These are phyloP conservation scores for Didymella arachidicola DNA, from an alignment of 2,329 filamentous ascomycete species.

Conservation along the genomic window DNA sequence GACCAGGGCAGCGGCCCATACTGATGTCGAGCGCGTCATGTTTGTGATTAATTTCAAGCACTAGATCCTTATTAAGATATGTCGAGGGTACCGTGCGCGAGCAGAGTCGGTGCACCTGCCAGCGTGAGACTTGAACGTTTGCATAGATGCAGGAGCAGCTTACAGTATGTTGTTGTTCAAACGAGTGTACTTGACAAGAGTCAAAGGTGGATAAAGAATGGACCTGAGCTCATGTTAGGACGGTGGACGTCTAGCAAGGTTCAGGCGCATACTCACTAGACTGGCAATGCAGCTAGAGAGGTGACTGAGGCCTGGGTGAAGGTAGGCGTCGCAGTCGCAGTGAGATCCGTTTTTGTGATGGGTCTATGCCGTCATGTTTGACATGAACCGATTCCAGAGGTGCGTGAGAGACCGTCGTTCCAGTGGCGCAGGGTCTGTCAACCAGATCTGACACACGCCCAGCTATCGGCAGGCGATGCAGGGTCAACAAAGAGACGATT, in stretches of 20 bases:
- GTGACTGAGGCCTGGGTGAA: constrained; percentile 36
- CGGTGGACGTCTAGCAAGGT: not conserved
- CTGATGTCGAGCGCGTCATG: constrained; percentile 55
- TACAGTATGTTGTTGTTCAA: constrained; percentile 54
- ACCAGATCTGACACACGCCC: constrained; percentile 29
- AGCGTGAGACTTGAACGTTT: constrained; percentile 25
- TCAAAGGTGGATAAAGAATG: constrained; percentile 51
- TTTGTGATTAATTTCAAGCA: constrained; percentile 45
- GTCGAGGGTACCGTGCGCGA: constrained; percentile 32
- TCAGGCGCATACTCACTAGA: constrained; percentile 42
- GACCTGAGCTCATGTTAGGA: constrained; percentile 39
- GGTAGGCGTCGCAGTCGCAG: constrained; percentile 35
- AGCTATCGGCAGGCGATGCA: constrained; percentile 26
- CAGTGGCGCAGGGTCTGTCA: constrained; percentile 32
- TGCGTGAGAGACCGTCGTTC: constrained; percentile 28
- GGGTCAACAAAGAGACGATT: constrained; percentile 27
- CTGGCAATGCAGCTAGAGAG: constrained; percentile 47
- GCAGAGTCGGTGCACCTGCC: constrained; percentile 26
- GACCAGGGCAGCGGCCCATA: constrained; percentile 57
- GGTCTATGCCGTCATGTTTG: constrained; percentile 49
- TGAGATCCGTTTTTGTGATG: constrained; percentile 28
- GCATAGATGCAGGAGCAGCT: constrained; percentile 18
- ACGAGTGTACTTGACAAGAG: constrained; percentile 62
- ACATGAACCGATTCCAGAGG: constrained; percentile 31
- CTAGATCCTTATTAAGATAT: constrained; percentile 38